Evolutionary conservation across 73 alveolate species (phyloP), one percentile per base, ranked within the genome.

Genomic region (Paramecium biaurelia): DNA sequence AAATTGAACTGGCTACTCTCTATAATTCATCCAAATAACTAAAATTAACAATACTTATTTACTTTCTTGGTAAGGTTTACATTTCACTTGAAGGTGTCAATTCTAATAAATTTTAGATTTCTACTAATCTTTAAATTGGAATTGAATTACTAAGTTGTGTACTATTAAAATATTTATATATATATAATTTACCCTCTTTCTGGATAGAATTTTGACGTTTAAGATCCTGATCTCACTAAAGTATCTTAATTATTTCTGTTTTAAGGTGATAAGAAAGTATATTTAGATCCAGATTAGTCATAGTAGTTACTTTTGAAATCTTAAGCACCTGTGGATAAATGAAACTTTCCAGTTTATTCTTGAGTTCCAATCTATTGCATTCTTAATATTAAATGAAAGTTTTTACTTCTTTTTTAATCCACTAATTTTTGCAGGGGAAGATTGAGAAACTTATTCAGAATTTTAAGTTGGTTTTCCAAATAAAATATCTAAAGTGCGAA

Each of bases 31-130:
- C 86, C 58, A 72, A 72, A 72, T 72, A 72, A 32, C 86, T 72
- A 72, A 34, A 72, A 7, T 18, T 34, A 0, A 35, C 1, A 12
- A 32, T 5, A 1, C 0, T 10, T 0, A n/a, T 14, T 72, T 72
- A 72, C 86, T 72, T 72, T 72, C 86, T 72, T 72, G 86, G 86
- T 37, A 72, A 72, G 9, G 86, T 21, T 72, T 32, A 37, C n/a
- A 72, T 35, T 38, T 72, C 86, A 72, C 86, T 72, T 72, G 59
- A 63, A 4, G 86, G 86, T 12, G 86, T 72, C 34, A 72, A 72
- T 3, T 72, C 86, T 20, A 72, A 42, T 32, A 72, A 35, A 72
- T 72, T 72, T 72, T 72, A 38, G 37, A 72, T 72, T 18, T 72
- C 86, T 1, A 72, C 86, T 34, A 72, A 37, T 18, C 86, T 72